phyloP scores from a whole-genome alignment of 225 moss, liverwort and hornwort genomes.

The Sphagnum tenellum region DNA sequence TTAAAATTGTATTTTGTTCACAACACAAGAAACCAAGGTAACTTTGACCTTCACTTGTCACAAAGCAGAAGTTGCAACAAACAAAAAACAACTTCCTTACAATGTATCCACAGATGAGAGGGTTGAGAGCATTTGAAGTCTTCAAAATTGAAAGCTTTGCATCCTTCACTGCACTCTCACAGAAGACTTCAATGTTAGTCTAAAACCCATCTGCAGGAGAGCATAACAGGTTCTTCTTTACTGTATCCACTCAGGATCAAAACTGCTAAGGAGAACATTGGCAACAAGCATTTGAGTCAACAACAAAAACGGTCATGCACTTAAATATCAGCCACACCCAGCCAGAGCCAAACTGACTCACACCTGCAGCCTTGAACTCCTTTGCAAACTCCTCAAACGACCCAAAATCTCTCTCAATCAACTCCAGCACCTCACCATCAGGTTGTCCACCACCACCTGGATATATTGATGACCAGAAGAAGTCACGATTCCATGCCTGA shows the following conservation, averaged over 20 bases:
- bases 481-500: constrained; percentile 79
- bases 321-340: constrained; percentile 71
- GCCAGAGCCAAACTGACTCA: constrained; percentile 70
- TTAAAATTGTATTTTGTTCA: too few species aligned
- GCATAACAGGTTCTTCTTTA: too few species aligned
- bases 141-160: constrained; percentile 58
- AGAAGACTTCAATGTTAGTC: too few species aligned
- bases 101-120: constrained; percentile 63
- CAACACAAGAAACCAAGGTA: too few species aligned
- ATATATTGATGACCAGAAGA: constrained; percentile 70
- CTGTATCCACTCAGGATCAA: too few species aligned
- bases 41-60: too few species aligned
- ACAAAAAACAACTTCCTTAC: constrained; percentile 19
- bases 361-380: constrained; percentile 67
- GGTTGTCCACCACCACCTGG: constrained; percentile 49
- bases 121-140: constrained; percentile 68
- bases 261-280: too few species aligned
- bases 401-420: constrained; percentile 63
- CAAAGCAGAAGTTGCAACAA: not conserved
- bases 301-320: not conserved
- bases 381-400: constrained; percentile 48
- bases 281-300: too few species aligned
- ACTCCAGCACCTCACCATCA: constrained; percentile 29
- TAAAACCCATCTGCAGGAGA: too few species aligned
- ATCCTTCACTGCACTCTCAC: constrained; percentile 19